These are phyloP conservation scores for Cystobasidium ongulense DNA, from an alignment of 768 basidiomycete genomes.

Conservation along the genomic window DNA sequence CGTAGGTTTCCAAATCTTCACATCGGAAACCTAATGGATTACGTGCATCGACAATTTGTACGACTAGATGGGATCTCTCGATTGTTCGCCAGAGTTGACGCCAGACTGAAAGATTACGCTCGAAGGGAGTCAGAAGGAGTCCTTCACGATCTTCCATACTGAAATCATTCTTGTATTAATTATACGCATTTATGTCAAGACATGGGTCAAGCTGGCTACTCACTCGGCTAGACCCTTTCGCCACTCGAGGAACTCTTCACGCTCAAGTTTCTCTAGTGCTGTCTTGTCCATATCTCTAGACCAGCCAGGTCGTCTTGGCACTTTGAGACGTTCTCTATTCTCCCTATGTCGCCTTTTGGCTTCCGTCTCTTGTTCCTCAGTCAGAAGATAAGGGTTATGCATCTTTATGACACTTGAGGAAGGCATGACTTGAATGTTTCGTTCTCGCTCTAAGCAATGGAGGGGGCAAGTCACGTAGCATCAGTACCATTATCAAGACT, in stretches of 20 bases:
- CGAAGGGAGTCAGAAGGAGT: slow-evolving; percentile 88
- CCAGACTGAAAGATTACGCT: slow-evolving; percentile 97
- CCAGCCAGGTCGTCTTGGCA: slow-evolving; percentile 78
- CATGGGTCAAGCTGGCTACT: slow-evolving; percentile 44
- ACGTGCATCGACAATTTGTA: slow-evolving; percentile 92
- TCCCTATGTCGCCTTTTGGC: slow-evolving; percentile 65
- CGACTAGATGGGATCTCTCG: slow-evolving; percentile 85
- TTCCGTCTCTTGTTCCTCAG: slow-evolving; percentile 68
- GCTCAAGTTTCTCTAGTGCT: slow-evolving; percentile 80
- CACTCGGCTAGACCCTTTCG: slow-evolving; percentile 82
- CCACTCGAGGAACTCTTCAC: slow-evolving; percentile 86
- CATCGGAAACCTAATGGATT: slow-evolving; percentile 89
- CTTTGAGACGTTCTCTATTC: slow-evolving; percentile 65
- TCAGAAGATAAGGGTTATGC: slow-evolving; percentile 79
- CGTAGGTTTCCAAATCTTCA: slow-evolving; percentile 79
- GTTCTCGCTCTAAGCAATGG: slow-evolving; percentile 42
- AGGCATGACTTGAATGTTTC: slow-evolving; percentile 48
- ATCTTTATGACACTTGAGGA: slow-evolving; percentile 39
- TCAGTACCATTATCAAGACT: neutral
- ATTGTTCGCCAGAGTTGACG: slow-evolving; percentile 94
- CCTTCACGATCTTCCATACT: slow-evolving; percentile 71
- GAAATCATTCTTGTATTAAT: slow-evolving; percentile 1
- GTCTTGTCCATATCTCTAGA: slow-evolving; percentile 65
- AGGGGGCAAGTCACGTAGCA: neutral
- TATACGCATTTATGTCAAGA: neutral